A percentile compares a stretch with the other conserved stretches of the same genome.
Evolutionary conservation across 352 stramenopile genomes (phyloP).

Genomic region (Sclerospora graminicola): DNA sequence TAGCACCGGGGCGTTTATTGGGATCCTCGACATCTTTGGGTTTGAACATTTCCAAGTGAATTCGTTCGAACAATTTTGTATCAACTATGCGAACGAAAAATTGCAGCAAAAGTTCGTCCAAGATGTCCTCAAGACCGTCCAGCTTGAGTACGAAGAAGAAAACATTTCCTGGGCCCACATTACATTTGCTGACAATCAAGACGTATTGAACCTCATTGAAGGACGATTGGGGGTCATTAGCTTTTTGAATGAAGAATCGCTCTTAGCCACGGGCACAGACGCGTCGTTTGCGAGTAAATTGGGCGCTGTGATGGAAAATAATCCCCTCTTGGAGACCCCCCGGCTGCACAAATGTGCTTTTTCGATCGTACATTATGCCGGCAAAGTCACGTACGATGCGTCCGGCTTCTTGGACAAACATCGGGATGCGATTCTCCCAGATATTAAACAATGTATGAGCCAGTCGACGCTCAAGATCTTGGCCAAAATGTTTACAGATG

Average conservation of each 20-base stretch:
- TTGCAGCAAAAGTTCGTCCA: conserved; percentile 83
- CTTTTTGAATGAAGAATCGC: conserved; percentile 86
- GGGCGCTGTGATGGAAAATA: conserved; percentile 81
- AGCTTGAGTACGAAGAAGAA: conserved; percentile 87
- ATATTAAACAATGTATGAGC: conserved; percentile 83
- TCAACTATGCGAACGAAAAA: conserved; percentile 91
- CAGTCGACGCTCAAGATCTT: conserved; percentile 51
- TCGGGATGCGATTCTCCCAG: conserved; percentile 67
- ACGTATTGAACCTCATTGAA: conserved; percentile 87
- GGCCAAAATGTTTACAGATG: conserved; percentile 58
- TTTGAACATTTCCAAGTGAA: conserved; percentile 90
- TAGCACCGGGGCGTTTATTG: conserved; percentile 71
- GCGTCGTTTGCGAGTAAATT: conserved; percentile 84
- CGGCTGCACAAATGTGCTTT: conserved; percentile 76
- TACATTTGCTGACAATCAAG: conserved; percentile 85
- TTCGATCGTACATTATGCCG: conserved; percentile 80
- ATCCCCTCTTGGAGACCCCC: conserved; percentile 75
- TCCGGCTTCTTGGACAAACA: conserved; percentile 82
- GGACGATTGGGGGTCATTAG: conserved; percentile 80
- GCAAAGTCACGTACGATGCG: conserved; percentile 78
- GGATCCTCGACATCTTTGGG: conserved; percentile 90
- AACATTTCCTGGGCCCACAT: conserved; percentile 88
- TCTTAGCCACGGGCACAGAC: conserved; percentile 77
- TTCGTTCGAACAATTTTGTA: conserved; percentile 89
- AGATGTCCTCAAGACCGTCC: conserved; percentile 89